A percentile compares a stretch with the other conserved stretches of the same genome.
These are phyloP conservation scores for Populus deltoides DNA, from an alignment of 345 rosid genomes.

Conservation along the genomic window DNA sequence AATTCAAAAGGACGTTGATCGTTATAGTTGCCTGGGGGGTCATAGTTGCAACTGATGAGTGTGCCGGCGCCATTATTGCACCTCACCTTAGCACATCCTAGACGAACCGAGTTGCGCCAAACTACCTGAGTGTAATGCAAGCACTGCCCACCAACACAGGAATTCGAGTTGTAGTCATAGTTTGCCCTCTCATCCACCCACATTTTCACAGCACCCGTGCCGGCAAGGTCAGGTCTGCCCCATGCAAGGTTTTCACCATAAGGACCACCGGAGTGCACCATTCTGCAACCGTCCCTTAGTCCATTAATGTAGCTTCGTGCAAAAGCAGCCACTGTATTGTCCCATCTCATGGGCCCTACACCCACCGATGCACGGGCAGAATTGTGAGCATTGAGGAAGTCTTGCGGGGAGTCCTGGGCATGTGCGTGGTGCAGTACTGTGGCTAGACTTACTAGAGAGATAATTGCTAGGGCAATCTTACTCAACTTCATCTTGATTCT, in stretches of 20 bases:
- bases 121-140: slow-evolving; percentile 38
- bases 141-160: slow-evolving; percentile 13
- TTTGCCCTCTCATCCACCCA: slow-evolving; percentile 28
- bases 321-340: slow-evolving; percentile 30
- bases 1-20: slow-evolving; percentile 16
- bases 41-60: slow-evolving; percentile 32
- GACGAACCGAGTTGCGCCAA: slow-evolving; percentile 8
- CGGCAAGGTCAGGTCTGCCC: slow-evolving; percentile 16
- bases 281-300: slow-evolving; percentile 24
- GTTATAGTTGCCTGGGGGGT: slow-evolving; percentile 17
- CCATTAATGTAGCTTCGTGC: slow-evolving; percentile 31
- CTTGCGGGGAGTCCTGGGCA: slow-evolving; percentile 21
- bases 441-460: not conserved
- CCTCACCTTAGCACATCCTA: slow-evolving; percentile 26
- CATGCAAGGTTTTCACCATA: slow-evolving; percentile 40
- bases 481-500: too few species aligned
- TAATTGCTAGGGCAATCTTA: too few species aligned
- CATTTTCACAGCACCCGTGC: slow-evolving; percentile 18
- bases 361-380: slow-evolving; percentile 25
- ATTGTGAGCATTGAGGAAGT: slow-evolving; percentile 30
- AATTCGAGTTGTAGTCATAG: slow-evolving; percentile 22
- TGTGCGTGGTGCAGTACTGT: not conserved
- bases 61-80: slow-evolving; percentile 24
- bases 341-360: slow-evolving; percentile 38
- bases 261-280: slow-evolving; percentile 36